Evolutionary conservation across 352 stramenopile species (phyloP), one percentile per base, ranked within the genome.

Genomic region (Phytophthora capsici): DNA sequence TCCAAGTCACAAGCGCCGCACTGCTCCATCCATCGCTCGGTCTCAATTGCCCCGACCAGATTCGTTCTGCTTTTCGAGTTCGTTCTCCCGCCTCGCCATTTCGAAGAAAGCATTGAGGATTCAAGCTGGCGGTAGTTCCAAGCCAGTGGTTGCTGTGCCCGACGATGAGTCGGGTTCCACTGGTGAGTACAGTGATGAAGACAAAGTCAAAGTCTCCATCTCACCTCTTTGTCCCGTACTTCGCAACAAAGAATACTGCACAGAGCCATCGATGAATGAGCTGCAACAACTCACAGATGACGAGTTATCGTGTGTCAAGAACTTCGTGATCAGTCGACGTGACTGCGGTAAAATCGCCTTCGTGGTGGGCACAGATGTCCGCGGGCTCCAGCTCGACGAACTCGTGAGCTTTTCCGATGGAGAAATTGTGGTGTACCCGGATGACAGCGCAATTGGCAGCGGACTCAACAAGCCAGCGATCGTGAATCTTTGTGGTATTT

Each of bases 381-480:
- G 76, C 23, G 37, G 66, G 8, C 75, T 87, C 46, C 59, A 82
- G 20, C 48, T 88, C n/a, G 78, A 87, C 37, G 52, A 71, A 10
- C 57, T 87, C 34, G 65, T 88, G 16, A 23, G 37, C 1, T 83
- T 88, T 53, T 71, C 64, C 6, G 47, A 64, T 8, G 58, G 55
- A 52, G 68, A 80, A 48, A 64, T 88, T 14, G 64, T 81, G 22
- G 78, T 88, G 30, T 87, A 88, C 26, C 69, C 72, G 12, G 57
- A 81, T 20, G 68, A 83, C 25, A 50, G 64, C 20, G 55, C 36
- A 10, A 59, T 85, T 4, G 78, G 77, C 6, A 40, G 32, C 9
- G 75, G 41, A 3, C 41, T 87, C 13, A 88, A 88, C 60, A 86
- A 84, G 40, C 71, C 75, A 40, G 78, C 78, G 28, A 63, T 83